Base-by-base conservation (phyloP, 2,329 filamentous ascomycete genomes). In the Bipolaris gigantea region DNA sequence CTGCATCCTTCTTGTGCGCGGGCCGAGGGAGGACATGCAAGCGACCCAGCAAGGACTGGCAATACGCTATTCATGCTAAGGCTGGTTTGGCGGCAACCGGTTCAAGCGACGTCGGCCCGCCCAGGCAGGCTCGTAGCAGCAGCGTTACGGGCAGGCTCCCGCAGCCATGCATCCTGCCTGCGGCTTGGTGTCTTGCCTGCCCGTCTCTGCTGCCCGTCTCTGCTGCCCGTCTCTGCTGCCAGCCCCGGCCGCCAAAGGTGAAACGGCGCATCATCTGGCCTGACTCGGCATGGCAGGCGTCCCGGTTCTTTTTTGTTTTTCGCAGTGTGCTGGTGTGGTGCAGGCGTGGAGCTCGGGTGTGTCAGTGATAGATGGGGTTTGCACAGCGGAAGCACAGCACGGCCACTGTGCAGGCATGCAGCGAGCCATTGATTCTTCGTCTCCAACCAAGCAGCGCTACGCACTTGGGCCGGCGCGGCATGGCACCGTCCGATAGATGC, bases 311-410 rank as follows among this genome's bases (percentile, higher is more conserved):
- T 30, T 30, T 30, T 30, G 3, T 11, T 11, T 30, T 30, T 30
- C 1, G 27, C 27, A 50, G 16, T 46, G 59, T 56, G 57, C 57
- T 56, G 59, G 63, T 42, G 33, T 35, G 33, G 33, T 35, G 33
- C 27, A 13, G 27, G 27, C 27, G 27, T 13, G 27, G 27, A 30
- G 27, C 38, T 52, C 57, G 53, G 41, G 50, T 50, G 55, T 62
- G 60, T 63, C 64, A 64, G 53, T 55, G 39, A 21, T 40, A 11
- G 48, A 59, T 55, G 53, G 63, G 57, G 64, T 62, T 65, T 63
- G 61, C 60, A 62, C 63, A 62, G 56, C 51, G 62, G 57, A 65
- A 51, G 52, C 50, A 36, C 43, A 52, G 62, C 63, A 66, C 63
- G 57, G 60, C 61, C 59, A 62, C 57, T 53, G 8, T 35, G 42